phyloP scores from a whole-genome alignment of 306 rosid species.

The Macrotyloma uniflorum region DNA sequence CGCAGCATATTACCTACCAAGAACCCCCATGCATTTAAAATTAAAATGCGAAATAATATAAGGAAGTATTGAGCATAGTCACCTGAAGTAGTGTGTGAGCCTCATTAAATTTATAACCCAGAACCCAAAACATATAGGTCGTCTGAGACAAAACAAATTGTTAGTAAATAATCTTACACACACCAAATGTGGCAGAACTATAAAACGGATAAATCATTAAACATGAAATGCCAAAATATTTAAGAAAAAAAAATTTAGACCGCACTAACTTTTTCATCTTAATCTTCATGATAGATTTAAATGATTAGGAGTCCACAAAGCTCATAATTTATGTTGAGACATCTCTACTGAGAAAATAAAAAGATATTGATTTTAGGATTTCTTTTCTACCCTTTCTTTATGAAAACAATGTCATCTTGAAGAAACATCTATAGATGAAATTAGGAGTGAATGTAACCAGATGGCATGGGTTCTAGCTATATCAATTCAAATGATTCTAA shows the following conservation, averaged over 20 bases:
- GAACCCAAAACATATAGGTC: conserved; percentile 96
- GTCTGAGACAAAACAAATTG: conserved; percentile 61
- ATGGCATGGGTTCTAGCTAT: neutral
- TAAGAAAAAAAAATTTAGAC: conserved; percentile 9
- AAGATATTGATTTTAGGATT: conserved; percentile 20
- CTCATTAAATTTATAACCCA: conserved; percentile 71
- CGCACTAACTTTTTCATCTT: neutral
- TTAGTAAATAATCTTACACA: conserved; percentile 33
- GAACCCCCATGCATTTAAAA: conserved; percentile 24
- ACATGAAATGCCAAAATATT: conserved; percentile 13
- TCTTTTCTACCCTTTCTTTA: conserved; percentile 21
- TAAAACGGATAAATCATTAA: conserved; percentile 1
- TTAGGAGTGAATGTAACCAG: neutral
- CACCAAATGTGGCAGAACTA: neutral
- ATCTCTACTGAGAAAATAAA: neutral
- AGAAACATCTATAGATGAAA: conserved; percentile 22
- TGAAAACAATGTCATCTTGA: conserved; percentile 6
- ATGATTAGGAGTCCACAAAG: conserved; percentile 14
- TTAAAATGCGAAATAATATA: conserved; percentile 8
- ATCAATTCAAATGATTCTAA: neutral
- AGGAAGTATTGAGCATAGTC: conserved; percentile 35
- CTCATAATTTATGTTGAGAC: conserved; percentile 10
- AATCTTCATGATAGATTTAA: neutral
- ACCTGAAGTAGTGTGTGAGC: conserved; percentile 76
- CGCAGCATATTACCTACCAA: conserved; percentile 15